Percentiles rank a stretch among this genome's conserved stretches.
These are phyloP conservation scores for Colletotrichum orbiculare DNA, from an alignment of 2,329 filamentous ascomycete species.

Conservation along the genomic window DNA sequence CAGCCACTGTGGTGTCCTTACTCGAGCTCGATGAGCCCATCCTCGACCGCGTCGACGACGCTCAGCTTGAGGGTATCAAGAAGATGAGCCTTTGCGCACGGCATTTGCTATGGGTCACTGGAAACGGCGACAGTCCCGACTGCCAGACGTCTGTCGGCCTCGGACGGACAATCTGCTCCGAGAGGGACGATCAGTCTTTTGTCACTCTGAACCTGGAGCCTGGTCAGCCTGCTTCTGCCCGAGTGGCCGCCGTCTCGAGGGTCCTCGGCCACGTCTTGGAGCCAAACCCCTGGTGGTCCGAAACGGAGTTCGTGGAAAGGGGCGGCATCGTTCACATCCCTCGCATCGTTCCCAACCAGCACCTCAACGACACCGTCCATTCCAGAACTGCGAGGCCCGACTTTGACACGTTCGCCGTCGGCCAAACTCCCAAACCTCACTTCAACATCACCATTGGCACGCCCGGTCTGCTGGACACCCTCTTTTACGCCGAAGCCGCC, in stretches of 20 bases:
- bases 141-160: slow-evolving; percentile 5
- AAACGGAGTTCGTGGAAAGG: no score
- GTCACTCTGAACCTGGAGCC: slow-evolving; percentile 2
- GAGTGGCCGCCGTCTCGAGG: background rate
- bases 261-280: background rate
- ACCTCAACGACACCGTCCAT: no score
- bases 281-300: slow-evolving; percentile 40
- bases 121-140: background rate
- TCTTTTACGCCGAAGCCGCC: no score
- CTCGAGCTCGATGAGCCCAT: slow-evolving; percentile 2
- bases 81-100: background rate
- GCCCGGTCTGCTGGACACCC: no score
- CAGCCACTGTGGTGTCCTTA: background rate
- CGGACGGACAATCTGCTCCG: slow-evolving; percentile 9
- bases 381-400: no score
- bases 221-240: background rate
- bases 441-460: no score
- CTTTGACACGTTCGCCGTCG: no score
- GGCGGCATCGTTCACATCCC: no score
- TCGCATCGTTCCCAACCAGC: no score
- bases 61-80: background rate
- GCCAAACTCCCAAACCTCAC: no score
- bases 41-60: background rate
- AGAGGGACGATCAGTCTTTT: slow-evolving; percentile 6
- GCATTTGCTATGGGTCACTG: background rate